These are phyloP conservation scores for Exophiala alcalophila DNA, from an alignment of 2,329 filamentous ascomycete genomes.

Conservation along the genomic window DNA sequence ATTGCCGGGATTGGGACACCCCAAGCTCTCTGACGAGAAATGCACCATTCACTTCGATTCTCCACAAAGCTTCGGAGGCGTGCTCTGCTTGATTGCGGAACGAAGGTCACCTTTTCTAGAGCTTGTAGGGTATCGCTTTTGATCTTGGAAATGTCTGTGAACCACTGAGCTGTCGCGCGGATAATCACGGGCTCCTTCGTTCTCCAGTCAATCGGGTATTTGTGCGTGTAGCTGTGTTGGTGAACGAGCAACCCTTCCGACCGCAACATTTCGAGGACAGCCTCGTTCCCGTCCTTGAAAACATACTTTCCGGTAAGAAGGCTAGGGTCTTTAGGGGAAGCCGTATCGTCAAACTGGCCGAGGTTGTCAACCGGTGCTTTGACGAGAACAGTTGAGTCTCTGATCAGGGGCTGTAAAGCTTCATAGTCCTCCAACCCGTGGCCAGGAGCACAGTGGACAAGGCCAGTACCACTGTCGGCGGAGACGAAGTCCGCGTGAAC, in stretches of 20 bases:
- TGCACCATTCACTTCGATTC: slow-evolving; percentile 93
- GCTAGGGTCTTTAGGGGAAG: slow-evolving; percentile 67
- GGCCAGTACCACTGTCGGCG: slow-evolving; percentile 81
- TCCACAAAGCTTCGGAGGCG: slow-evolving; percentile 82
- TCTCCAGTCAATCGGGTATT: slow-evolving; percentile 97
- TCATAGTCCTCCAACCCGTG: slow-evolving; percentile 97
- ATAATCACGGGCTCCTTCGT: slow-evolving; percentile 91
- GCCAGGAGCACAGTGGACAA: slow-evolving; percentile 93
- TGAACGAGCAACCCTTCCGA: slow-evolving; percentile 61
- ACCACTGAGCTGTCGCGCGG: slow-evolving; percentile 94
- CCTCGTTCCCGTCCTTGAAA: slow-evolving; percentile 64
- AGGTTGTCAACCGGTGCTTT: slow-evolving; percentile 75
- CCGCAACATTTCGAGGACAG: slow-evolving; percentile 67
- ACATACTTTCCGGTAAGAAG: slow-evolving; percentile 70
- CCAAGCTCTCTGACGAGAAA: slow-evolving; percentile 93
- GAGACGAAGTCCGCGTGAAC: slow-evolving; percentile 88
- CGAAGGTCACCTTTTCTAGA: slow-evolving; percentile 69
- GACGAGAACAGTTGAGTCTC: slow-evolving; percentile 20
- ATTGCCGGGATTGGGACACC: slow-evolving; percentile 93
- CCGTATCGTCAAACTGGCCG: slow-evolving; percentile 76
- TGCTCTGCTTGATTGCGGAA: slow-evolving; percentile 69
- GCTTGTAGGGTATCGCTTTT: slow-evolving; percentile 69
- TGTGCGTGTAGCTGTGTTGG: slow-evolving; percentile 73
- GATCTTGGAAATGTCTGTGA: slow-evolving; percentile 83
- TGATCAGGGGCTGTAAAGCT: slow-evolving; percentile 49